These are phyloP conservation scores for Pichia cabralensis DNA, from an alignment of 805 yeast species.

Conservation along the genomic window DNA sequence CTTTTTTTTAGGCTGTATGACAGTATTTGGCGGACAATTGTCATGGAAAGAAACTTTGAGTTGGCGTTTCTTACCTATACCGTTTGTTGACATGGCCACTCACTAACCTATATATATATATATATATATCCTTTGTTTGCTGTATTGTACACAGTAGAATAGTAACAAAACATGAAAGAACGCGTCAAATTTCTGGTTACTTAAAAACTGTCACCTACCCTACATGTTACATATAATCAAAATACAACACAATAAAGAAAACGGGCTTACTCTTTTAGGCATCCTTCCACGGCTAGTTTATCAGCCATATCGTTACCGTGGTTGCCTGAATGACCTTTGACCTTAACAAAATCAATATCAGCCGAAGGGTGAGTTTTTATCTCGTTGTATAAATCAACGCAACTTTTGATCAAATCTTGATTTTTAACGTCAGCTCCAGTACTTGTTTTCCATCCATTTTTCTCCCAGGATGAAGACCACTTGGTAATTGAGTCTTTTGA, in stretches of 20 bases:
- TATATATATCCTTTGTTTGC: no score
- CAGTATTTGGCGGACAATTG: neutral
- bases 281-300: slow-evolving; percentile 54
- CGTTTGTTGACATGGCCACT: neutral
- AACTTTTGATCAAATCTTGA: slow-evolving; percentile 36
- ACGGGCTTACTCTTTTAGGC: neutral
- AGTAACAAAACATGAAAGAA: no score
- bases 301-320: slow-evolving; percentile 76
- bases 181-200: no score
- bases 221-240: no score
- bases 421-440: slow-evolving; percentile 39
- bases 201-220: no score
- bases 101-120: no score
- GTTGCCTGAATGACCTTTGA: slow-evolving; percentile 61
- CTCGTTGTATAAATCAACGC: slow-evolving; percentile 19
- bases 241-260: no score
- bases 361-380: slow-evolving; percentile 32
- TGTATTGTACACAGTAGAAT: no score
- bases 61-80: neutral
- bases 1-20: slow-evolving; percentile 1
- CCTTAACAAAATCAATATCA: slow-evolving; percentile 44
- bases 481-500: slow-evolving; percentile 42
- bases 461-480: slow-evolving; percentile 51
- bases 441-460: slow-evolving; percentile 42
- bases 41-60: slow-evolving; percentile 4